Conservation (phyloP, 129 eudicot species). For the Pseudognaphalium luteoalbum region DNA sequence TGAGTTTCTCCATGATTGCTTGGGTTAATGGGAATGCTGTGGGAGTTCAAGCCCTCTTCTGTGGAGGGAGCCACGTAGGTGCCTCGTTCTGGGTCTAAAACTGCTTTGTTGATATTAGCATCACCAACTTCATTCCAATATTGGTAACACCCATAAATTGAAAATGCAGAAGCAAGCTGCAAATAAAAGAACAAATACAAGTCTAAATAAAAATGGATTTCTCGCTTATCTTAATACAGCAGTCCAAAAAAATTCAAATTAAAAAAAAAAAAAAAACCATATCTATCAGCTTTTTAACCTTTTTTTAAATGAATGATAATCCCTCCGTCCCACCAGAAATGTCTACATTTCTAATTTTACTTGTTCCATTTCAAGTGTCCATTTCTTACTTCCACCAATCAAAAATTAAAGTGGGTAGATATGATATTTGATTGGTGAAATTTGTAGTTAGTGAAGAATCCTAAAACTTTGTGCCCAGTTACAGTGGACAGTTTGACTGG, state of each 20-base stretch:
- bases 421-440: too few species aligned
- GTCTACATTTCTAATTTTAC: too few species aligned
- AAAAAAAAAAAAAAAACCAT: not conserved
- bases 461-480: too few species aligned
- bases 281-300: slow-evolving; percentile 4
- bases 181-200: slow-evolving; percentile 11
- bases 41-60: slow-evolving; percentile 41
- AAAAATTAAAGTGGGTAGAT: too few species aligned
- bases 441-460: too few species aligned
- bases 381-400: too few species aligned
- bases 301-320: not conserved
- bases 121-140: slow-evolving; percentile 33
- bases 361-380: too few species aligned
- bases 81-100: slow-evolving; percentile 63
- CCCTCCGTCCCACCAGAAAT: too few species aligned
- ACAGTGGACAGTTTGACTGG: too few species aligned
- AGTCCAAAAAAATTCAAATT: not conserved
- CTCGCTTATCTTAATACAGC: not conserved
- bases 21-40: slow-evolving; percentile 31
- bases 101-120: slow-evolving; percentile 32
- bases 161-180: slow-evolving; percentile 68
- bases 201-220: slow-evolving; percentile 3
- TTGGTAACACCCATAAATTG: slow-evolving; percentile 62
- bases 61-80: slow-evolving; percentile 47
- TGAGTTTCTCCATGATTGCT: slow-evolving; percentile 32